Base-by-base conservation (phyloP, 192 early-diverging fungal species). In the Coemansia sp. region DNA sequence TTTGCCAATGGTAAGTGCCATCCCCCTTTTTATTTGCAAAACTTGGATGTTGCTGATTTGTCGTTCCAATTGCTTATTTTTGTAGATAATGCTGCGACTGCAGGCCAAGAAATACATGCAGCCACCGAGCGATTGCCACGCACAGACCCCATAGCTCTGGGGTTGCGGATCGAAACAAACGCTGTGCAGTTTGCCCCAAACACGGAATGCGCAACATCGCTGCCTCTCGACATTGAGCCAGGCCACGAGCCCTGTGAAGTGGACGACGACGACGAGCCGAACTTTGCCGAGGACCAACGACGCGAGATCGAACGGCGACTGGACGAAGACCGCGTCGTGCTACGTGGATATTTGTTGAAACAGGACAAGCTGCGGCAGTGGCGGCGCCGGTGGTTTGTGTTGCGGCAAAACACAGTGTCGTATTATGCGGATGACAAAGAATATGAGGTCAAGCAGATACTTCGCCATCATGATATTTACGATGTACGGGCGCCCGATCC, bases 381-480 rank as follows among this genome's bases (percentile, higher is more conserved):
- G 81, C 69, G 76, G 41, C 73, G 77, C 29, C 81, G 81, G 23
- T 83, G 81, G 81, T 83, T 83, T 48, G 81, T 83, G 12, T 48
- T 83, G 37, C 73, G 81, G 1, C 72, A 69, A 32, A 74, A 79
- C 62, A 75, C 70, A 21, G 70, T 83, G 4, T 83, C 81, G 8
- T 83, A 83, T 38, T 83, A 83, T 58, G 65, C 66, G 17, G 60
- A 69, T 38, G 64, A 75, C 55, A 72, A 65, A 22, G 81, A 83
- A 37, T 71, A 83, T 50, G 76, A 71, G 49, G 61, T 83, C n/a
- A 72, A 73, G 56, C 81, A 77, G 69, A 74, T 83, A 12, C 56
- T 83, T 47, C 62, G 69, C 22, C 72, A 55, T 6, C 51, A 65
- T 24, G 70, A 77, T 4, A 61, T 83, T n/a, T 58, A 75, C 56